These are phyloP conservation scores for Nymphaea thermarum DNA, from an alignment of 164 flowering plant genomes.

Conservation along the genomic window DNA sequence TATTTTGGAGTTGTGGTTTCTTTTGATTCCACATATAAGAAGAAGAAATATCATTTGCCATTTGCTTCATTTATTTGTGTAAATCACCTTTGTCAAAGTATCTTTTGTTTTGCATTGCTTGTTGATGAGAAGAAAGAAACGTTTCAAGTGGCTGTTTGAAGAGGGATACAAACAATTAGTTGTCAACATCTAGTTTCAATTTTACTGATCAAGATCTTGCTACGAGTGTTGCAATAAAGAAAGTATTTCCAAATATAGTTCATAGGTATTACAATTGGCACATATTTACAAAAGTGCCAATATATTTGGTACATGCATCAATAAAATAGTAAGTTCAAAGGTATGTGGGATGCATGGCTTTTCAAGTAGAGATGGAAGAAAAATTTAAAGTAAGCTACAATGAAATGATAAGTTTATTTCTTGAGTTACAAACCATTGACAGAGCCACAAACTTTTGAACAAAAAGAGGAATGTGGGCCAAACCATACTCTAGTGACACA, in stretches of 20 bases:
- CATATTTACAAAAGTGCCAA: no score
- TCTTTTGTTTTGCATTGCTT: no score
- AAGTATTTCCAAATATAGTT: not conserved
- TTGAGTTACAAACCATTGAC: not conserved
- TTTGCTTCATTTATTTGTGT: no score
- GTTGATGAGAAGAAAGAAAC: not conserved
- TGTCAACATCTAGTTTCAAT: not conserved
- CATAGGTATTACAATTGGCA: not conserved
- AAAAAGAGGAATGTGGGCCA: not conserved
- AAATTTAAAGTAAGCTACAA: no score
- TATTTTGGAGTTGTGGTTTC: not conserved
- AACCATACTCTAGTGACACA: not conserved
- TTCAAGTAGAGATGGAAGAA: not conserved
- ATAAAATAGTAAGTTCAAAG: no score
- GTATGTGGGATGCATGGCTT: not conserved
- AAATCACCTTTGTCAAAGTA: no score
- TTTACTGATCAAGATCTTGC: not conserved
- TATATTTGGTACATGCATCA: not conserved
- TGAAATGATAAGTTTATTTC: not conserved
- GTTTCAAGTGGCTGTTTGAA: no score
- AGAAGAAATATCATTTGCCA: not conserved
- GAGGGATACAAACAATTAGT: not conserved
- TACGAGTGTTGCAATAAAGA: no score
- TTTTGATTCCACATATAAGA: not conserved
- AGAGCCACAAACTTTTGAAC: not conserved